Evolutionary conservation across 2,329 filamentous ascomycete genomes (phyloP).

Genomic region (Bipolaris zeicola): DNA sequence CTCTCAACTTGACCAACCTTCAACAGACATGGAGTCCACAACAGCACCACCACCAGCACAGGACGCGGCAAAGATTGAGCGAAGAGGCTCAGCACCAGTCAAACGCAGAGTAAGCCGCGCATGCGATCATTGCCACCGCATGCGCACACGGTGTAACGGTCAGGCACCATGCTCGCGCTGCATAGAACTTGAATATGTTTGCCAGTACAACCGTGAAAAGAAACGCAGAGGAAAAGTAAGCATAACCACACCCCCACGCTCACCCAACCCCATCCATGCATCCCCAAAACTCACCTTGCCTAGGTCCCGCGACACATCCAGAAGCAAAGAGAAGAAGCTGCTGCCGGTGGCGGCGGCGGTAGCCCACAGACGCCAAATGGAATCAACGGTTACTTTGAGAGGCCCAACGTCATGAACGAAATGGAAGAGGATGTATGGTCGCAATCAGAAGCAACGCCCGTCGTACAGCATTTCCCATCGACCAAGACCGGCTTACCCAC

Average conservation of each 20-base stretch:
- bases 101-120: constrained; percentile 87
- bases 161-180: constrained; percentile 91
- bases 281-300: constrained; percentile 16
- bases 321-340: constrained; percentile 45
- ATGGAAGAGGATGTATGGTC: constrained; percentile 48
- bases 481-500: constrained; percentile 34
- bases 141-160: constrained; percentile 92
- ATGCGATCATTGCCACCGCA: constrained; percentile 94
- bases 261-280: not conserved
- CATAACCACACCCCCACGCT: not conserved
- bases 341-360: constrained; percentile 19
- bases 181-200: constrained; percentile 76
- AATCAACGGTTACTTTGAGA: constrained; percentile 35
- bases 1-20: constrained; percentile 10
- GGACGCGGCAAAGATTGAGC: constrained; percentile 40
- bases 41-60: constrained; percentile 3
- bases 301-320: constrained; percentile 48
- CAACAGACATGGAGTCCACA: constrained; percentile 34
- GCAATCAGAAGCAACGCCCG: constrained; percentile 42
- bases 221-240: constrained; percentile 95
- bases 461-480: constrained; percentile 41
- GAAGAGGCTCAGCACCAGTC: constrained; percentile 64
- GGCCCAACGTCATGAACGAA: constrained; percentile 34
- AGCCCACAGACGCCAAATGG: constrained; percentile 38
- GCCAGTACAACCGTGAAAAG: constrained; percentile 88